Evolutionary conservation across 169 alveolate species (phyloP).

Genomic region (Perkinsus marinus): DNA sequence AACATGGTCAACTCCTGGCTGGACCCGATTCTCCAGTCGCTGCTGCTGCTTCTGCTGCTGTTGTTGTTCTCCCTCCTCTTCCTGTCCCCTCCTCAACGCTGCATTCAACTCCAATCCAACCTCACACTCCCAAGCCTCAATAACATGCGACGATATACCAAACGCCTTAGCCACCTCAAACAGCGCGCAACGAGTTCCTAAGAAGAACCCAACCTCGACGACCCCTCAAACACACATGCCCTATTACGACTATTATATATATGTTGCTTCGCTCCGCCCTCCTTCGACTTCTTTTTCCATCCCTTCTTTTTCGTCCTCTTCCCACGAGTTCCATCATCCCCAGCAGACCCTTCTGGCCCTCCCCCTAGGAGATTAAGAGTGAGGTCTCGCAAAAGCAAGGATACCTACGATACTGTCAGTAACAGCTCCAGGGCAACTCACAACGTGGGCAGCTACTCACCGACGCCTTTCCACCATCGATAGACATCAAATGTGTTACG

Average conservation of each 20-base stretch:
- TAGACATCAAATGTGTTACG: background rate
- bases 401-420: background rate
- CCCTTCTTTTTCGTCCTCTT: background rate
- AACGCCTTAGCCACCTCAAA: background rate
- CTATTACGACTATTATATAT: background rate
- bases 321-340: background rate
- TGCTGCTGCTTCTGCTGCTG: background rate
- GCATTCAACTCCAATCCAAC: background rate
- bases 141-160: background rate
- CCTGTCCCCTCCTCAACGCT: background rate
- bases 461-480: background rate
- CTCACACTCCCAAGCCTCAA: background rate
- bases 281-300: background rate
- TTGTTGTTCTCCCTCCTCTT: background rate
- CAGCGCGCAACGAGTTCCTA: background rate
- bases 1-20: background rate
- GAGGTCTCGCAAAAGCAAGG: background rate
- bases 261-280: background rate
- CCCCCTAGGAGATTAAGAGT: background rate
- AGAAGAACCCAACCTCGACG: background rate
- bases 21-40: background rate
- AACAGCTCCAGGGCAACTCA: background rate
- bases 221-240: background rate
- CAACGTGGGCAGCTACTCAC: background rate
- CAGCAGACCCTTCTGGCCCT: background rate